Conservation (phyloP, 805 yeast genomes). For the Priceomyces fermenticarens region DNA sequence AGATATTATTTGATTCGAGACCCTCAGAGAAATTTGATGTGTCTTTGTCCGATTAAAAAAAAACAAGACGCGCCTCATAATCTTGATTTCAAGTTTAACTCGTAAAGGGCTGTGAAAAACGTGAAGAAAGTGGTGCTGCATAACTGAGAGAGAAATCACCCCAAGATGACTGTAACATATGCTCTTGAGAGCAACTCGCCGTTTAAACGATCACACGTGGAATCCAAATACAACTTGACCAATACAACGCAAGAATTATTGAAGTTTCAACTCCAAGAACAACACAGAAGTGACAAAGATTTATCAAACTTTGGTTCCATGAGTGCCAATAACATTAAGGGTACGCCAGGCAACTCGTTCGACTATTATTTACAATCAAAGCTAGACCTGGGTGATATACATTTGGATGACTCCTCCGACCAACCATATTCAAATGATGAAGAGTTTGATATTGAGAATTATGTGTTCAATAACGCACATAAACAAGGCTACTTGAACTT, state of each 20-base stretch:
- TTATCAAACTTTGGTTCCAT: constrained; percentile 1
- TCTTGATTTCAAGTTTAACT: too few species aligned
- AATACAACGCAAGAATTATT: constrained; percentile 43
- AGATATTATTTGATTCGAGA: too few species aligned
- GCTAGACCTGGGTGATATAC: constrained; percentile 24
- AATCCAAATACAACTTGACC: constrained; percentile 26
- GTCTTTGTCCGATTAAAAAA: not conserved
- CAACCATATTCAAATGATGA: constrained; percentile 16
- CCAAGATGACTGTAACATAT: constrained; percentile 37
- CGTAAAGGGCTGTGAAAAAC: too few species aligned
- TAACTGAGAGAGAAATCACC: too few species aligned
- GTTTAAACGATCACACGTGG: constrained; percentile 26
- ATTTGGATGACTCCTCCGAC: constrained; percentile 17
- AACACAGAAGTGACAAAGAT: constrained; percentile 19
- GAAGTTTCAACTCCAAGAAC: constrained; percentile 43
- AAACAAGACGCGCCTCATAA: not conserved
- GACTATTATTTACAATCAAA: constrained; percentile 31
- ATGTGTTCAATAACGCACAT: constrained; percentile 10
- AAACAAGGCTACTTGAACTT: constrained; percentile 36
- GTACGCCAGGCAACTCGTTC: constrained; percentile 22
- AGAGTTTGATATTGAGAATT: constrained; percentile 14
- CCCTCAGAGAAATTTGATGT: too few species aligned
- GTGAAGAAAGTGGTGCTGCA: too few species aligned
- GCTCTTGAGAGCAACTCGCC: constrained; percentile 36
- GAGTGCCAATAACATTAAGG: not conserved